Evolutionary conservation across 306 rosid species (phyloP), one percentile per base, ranked within the genome.

Genomic region (Sophora flavescens): DNA sequence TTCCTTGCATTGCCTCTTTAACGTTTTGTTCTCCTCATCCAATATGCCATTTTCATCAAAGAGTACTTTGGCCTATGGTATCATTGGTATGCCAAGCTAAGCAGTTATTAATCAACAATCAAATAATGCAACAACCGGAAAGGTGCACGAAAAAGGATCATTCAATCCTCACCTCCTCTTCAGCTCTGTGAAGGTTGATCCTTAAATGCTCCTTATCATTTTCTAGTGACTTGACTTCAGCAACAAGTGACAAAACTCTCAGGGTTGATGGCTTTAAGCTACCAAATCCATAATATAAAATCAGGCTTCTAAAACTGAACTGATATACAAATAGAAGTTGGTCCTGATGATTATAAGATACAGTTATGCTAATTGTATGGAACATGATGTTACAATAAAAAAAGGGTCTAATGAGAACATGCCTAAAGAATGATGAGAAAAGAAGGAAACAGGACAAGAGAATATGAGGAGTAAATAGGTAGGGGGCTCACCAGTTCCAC

Each of bases 101-200:
- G 56, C 82, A 79, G 71, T 75, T 56, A 36, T 32, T 67, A 12
- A 14, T 74, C 48, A 28, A n/a, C 17, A 16, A 60, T 17, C 41
- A 56, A 5, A 63, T 16, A 83, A 70, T 82, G 68, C 50, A 36
- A 73, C 72, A 51, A 58, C 18, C 6, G 35, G 16, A 72, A 30
- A 59, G 30, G 17, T 17, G 22, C 3, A 26, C 32, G 3, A 68
- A 5, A 50, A 39, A 61, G 30, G 7, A 14, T 22, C 52, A 16
- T 30, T n/a, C 13, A 57, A 38, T 73, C 71, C 77, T 72, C 70
- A 93, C 98, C 96, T 93, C 97, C 41, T 87, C 97, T 84, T 93
- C 97, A 50, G 98, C 98, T 72, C 81, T 87, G 80, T 71, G 59
- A 71, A 93, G 98, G 84, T 93, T 93, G 54, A 78, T 77, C 84